These are phyloP conservation scores for Iberis amara DNA, from an alignment of 441 rosid genomes.

Conservation along the genomic window DNA sequence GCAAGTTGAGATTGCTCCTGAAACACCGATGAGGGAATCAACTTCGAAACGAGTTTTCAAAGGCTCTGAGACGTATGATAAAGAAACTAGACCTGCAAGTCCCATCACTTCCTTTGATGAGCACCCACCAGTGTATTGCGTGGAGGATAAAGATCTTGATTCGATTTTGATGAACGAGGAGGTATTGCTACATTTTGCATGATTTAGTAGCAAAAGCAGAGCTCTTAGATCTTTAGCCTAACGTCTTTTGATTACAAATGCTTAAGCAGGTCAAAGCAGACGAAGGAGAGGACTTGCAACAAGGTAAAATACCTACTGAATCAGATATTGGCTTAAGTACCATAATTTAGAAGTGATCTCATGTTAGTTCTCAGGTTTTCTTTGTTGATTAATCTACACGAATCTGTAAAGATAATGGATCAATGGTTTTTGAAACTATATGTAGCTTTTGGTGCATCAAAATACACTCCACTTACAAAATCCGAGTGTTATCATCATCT, in stretches of 20 bases:
- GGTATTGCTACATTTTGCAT: conserved; percentile 16
- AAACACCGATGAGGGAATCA: conserved; percentile 49
- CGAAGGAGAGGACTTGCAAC: conserved; percentile 38
- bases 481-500: not conserved
- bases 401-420: too few species aligned
- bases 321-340: not conserved
- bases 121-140: conserved; percentile 21
- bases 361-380: conserved; percentile 5
- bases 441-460: not conserved
- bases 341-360: conserved; percentile 5
- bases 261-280: conserved; percentile 39
- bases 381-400: not conserved
- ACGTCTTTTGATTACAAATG: not conserved
- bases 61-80: conserved; percentile 37
- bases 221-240: not conserved
- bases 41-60: conserved; percentile 38
- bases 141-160: conserved; percentile 41
- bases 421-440: too few species aligned
- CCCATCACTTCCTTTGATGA: conserved; percentile 29
- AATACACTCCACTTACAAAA: not conserved
- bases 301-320: conserved; percentile 37
- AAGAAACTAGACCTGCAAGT: conserved; percentile 22
- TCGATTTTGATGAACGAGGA: conserved; percentile 43
- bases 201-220: not conserved
- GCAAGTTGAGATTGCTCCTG: conserved; percentile 56